These are phyloP conservation scores for Aspergillus sparsus DNA, from an alignment of 495 filamentous ascomycete genomes.

Conservation along the genomic window DNA sequence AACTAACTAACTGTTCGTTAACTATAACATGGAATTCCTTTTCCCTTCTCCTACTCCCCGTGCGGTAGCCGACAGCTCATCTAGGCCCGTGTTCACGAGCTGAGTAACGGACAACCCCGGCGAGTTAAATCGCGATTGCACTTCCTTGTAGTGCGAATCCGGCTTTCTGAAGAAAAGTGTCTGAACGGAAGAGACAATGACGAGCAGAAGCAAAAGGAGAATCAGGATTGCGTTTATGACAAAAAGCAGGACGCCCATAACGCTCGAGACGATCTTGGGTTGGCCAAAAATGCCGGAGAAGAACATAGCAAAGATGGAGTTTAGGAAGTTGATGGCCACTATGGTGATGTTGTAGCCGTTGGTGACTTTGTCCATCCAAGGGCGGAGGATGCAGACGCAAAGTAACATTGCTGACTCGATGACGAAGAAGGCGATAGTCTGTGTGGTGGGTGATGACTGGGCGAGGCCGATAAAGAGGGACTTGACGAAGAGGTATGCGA, in stretches of 20 bases:
- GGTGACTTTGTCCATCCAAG: conserved; percentile 99
- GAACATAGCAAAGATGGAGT: conserved; percentile 78
- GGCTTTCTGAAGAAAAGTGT: background rate
- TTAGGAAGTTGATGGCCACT: conserved; percentile 83
- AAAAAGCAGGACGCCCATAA: conserved; percentile 94
- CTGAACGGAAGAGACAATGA: conserved; percentile 72
- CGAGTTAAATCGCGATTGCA: no score
- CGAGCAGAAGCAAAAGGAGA: conserved; percentile 79
- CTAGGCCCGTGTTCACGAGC: no score
- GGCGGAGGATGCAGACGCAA: conserved; percentile 72
- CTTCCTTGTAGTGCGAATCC: no score
- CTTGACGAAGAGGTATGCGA: conserved; percentile 80
- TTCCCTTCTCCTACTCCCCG: no score
- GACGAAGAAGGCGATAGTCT: conserved; percentile 81
- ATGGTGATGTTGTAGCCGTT: conserved; percentile 96
- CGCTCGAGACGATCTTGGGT: conserved; percentile 79
- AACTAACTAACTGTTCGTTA: no score
- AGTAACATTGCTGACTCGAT: conserved; percentile 83
- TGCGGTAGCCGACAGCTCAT: no score
- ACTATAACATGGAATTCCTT: no score
- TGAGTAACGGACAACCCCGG: no score
- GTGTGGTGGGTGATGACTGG: conserved; percentile 68
- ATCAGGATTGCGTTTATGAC: conserved; percentile 85
- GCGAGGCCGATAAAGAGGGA: conserved; percentile 84
- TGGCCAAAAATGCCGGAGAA: conserved; percentile 81